Evolutionary conservation across 208 protist genomes (phyloP).

Genomic region (Leishmania aethiopica): DNA sequence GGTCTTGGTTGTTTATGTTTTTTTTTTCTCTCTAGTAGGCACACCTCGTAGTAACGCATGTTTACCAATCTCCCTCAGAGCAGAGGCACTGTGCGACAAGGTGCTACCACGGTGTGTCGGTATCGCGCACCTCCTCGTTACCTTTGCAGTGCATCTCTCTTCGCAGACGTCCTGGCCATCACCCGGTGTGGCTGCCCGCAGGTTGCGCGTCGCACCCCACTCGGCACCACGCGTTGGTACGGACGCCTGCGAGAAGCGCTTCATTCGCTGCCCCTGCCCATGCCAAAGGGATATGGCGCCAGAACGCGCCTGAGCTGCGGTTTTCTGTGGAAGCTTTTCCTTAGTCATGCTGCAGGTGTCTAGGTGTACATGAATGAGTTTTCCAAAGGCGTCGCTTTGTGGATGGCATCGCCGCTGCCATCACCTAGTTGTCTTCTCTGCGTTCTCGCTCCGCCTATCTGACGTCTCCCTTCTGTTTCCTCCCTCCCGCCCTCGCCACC

Average conservation of each 20-base stretch:
- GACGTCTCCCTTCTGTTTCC: neutral
- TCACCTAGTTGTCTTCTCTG: neutral
- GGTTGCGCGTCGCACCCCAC: neutral
- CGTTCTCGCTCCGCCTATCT: neutral
- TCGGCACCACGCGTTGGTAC: neutral
- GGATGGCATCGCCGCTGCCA: neutral
- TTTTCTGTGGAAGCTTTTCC: neutral
- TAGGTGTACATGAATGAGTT: neutral
- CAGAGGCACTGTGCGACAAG: neutral
- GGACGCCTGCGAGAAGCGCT: neutral
- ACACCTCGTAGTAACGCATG: slow-evolving; percentile 17
- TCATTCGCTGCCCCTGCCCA: neutral
- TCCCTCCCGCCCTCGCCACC: neutral
- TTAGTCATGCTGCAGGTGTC: neutral
- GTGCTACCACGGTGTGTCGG: neutral
- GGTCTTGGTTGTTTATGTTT: neutral
- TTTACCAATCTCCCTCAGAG: neutral
- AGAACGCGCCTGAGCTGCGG: neutral
- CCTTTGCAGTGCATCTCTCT: neutral
- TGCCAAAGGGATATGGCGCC: neutral
- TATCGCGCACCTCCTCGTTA: neutral
- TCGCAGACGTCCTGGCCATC: neutral
- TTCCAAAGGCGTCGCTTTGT: neutral
- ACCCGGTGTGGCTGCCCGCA: neutral
- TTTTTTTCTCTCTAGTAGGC: slow-evolving; percentile 10